Percentiles rank a stretch among this genome's conserved stretches.
phyloP scores from a whole-genome alignment of 192 early-diverging fungal species.

The Coemansia sp. region DNA sequence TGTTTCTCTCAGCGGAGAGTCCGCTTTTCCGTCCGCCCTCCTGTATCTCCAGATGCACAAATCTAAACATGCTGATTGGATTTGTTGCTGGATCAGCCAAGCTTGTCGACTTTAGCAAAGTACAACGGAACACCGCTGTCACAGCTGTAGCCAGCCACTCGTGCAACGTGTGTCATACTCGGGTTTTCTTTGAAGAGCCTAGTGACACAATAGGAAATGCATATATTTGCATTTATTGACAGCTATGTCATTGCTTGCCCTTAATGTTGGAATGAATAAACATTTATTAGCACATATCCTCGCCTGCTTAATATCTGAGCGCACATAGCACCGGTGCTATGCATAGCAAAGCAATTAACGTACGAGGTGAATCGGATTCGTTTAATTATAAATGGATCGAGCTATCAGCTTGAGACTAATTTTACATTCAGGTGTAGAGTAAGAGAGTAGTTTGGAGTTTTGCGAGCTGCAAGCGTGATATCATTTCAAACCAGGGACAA shows the following conservation, averaged over 20 bases:
- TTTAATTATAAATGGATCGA: background rate
- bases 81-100: background rate
- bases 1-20: background rate
- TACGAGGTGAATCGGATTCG: background rate
- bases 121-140: background rate
- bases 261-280: background rate
- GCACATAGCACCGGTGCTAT: background rate
- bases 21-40: background rate
- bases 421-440: background rate
- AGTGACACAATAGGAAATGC: background rate
- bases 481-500: background rate
- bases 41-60: background rate
- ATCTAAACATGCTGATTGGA: background rate
- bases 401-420: background rate
- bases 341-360: background rate
- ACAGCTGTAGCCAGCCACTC: background rate
- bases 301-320: background rate
- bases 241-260: background rate
- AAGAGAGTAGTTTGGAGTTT: background rate
- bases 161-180: background rate
- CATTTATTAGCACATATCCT: background rate
- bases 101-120: background rate
- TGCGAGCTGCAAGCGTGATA: background rate
- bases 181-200: background rate
- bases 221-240: background rate